A percentile compares a stretch with the other conserved stretches of the same genome.
Conservation (phyloP, 306 rosid genomes). For the Lotus japonicus region DNA sequence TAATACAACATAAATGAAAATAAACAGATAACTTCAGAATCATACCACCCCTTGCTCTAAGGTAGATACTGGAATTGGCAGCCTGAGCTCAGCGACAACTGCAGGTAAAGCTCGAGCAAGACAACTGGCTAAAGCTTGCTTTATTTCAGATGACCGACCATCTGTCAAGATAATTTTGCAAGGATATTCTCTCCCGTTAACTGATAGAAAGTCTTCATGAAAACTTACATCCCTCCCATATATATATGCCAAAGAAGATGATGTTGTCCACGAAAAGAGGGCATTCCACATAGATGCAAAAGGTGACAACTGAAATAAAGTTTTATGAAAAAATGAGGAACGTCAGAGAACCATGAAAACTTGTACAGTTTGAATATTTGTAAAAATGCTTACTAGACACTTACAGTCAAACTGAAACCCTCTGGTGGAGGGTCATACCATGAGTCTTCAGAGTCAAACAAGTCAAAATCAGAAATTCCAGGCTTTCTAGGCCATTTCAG, state of each 20-base stretch:
- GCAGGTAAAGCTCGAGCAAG: conserved; percentile 82
- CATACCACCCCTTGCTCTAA: conserved; percentile 88
- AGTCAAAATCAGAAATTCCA: conserved; percentile 40
- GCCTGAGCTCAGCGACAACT: conserved; percentile 61
- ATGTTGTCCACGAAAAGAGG: conserved; percentile 70
- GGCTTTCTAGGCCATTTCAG: conserved; percentile 65
- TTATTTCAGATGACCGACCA: conserved; percentile 90
- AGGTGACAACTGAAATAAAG: conserved; percentile 64
- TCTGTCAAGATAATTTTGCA: conserved; percentile 56
- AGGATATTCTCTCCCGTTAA: conserved; percentile 70
- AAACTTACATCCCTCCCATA: conserved; percentile 79
- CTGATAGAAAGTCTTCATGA: conserved; percentile 64
- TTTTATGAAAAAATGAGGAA: neutral
- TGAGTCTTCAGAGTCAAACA: conserved; percentile 64
- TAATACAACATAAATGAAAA: conserved; percentile 1
- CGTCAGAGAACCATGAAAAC: neutral
- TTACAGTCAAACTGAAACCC: conserved; percentile 71
- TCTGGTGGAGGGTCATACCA: conserved; percentile 88
- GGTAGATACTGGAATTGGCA: conserved; percentile 68
- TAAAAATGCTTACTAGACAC: conserved; percentile 3
- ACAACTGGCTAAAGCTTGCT: conserved; percentile 71
- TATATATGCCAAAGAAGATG: conserved; percentile 76
- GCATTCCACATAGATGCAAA: conserved; percentile 85
- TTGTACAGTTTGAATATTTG: neutral
- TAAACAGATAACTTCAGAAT: conserved; percentile 12